These are phyloP conservation scores for Trichoderma breve DNA, from an alignment of 2,329 filamentous ascomycete genomes.

Conservation along the genomic window DNA sequence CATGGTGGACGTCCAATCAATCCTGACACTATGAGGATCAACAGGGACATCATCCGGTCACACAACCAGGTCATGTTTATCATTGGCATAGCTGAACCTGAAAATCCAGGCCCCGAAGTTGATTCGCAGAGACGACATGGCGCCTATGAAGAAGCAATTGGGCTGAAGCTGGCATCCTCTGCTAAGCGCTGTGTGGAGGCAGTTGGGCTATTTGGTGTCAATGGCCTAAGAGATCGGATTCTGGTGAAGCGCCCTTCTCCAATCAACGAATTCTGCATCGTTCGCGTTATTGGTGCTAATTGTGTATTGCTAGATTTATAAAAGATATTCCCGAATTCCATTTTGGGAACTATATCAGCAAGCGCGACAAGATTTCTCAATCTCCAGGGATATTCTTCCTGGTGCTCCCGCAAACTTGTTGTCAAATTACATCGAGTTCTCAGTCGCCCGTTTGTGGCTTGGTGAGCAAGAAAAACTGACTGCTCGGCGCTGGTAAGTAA, in stretches of 20 bases:
- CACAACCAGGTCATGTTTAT: slow-evolving; percentile 64
- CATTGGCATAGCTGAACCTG: slow-evolving; percentile 60
- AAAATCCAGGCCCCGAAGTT: slow-evolving; percentile 44
- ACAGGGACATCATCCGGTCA: slow-evolving; percentile 56
- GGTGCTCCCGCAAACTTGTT: slow-evolving; percentile 34
- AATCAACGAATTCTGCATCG: not conserved
- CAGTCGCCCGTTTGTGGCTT: slow-evolving; percentile 29
- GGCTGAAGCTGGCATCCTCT: slow-evolving; percentile 39
- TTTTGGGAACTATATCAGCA: slow-evolving; percentile 45
- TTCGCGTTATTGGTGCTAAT: not conserved
- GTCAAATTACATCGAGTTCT: slow-evolving; percentile 30
- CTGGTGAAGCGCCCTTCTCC: slow-evolving; percentile 38
- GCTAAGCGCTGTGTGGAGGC: slow-evolving; percentile 37
- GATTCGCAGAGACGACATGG: slow-evolving; percentile 45
- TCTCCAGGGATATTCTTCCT: slow-evolving; percentile 33
- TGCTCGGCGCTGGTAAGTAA: slow-evolving; percentile 30
- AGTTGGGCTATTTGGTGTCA: slow-evolving; percentile 51
- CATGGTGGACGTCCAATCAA: slow-evolving; percentile 56
- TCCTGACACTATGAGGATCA: slow-evolving; percentile 52
- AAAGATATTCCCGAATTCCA: slow-evolving; percentile 47
- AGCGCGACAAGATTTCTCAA: slow-evolving; percentile 30
- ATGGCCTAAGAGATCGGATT: slow-evolving; percentile 54
- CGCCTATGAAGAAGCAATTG: slow-evolving; percentile 48
- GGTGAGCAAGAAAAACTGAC: slow-evolving; percentile 26
- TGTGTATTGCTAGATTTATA: slow-evolving; percentile 46